Evolutionary conservation across 2,329 filamentous ascomycete species (phyloP), one percentile per base, ranked within the genome.

Genomic region (Neonectria punicea): DNA sequence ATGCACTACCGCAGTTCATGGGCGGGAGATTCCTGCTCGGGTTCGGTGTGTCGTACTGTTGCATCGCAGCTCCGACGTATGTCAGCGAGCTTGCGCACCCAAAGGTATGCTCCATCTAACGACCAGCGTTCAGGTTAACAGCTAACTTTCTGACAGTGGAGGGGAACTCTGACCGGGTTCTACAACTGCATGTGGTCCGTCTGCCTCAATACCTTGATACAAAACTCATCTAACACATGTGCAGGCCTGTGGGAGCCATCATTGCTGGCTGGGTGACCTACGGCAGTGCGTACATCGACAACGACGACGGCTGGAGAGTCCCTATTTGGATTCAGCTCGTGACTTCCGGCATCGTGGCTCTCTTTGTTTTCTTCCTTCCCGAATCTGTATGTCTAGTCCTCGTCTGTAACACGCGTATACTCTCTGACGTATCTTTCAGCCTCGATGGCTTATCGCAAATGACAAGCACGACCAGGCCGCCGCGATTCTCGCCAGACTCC

Each of bases 1-100:
- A 80, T 46, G 73, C 64, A 0, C 51, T 72, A 49, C 44, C 73
- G 14, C 80, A 81, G 51, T 81, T 83, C n/a, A 77, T 83, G 43
- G 80, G 81, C 7, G 86, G 85, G 3, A 83, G 86, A 25, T 87
- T 89, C 67, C 74, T 88, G 4, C 82, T 89, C 0, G 87, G 87
- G 18, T 88, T 89, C 58, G 81, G 81, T 16, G 80, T 82, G 6
- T 78, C 79, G 13, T 80, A 81, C 56, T 78, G 78, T 22, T 80
- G 77, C 0, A 79, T 79, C 1, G 76, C 79, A 5, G 80, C 80
- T 5, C 80, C 80, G 2, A 79, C 77, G 0, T 82, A 81, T 53
- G 79, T 80, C 6, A 74, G 80, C 10, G 86, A 87, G 71, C 80
- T 87, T 72, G 83, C 85, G 0, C 85, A 87, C 68, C 86, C 85